Base-by-base conservation (phyloP, 805 yeast genomes). In the Kuraishia capsulata region DNA sequence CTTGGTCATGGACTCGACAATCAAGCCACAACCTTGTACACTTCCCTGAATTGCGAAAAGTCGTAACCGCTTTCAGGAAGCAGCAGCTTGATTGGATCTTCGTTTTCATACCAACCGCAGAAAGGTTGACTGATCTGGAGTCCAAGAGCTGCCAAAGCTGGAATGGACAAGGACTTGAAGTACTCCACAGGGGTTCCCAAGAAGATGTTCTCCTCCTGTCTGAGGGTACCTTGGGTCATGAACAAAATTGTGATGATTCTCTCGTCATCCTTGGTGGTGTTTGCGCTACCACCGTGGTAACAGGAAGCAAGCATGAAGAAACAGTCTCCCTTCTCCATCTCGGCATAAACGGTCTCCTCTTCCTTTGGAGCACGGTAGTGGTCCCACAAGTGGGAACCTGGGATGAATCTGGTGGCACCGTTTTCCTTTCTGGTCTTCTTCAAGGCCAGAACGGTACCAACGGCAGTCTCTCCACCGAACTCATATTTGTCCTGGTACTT, bases 321-420 rank as follows among this genome's bases (percentile, higher is more conserved):
- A 2, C 43, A 51, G 41, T 58, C 63, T 17, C 62, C 62, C 35
- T 50, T 46, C 6, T 55, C 54, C 42, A 56, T 36, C 39, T 57
- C 61, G 20, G 48, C 47, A 20, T 53, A 46, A 10, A 51, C 36
- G 26, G 48, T 49, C 26, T 45, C 47, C n/a, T 41, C 40, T 6
- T 49, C 44, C 20, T 46, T 38, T 17, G 54, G 57, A 21, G 44
- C 38, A 29, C 53, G 44, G 20, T 43, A 43, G 35, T 44, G 52
- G 39, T 53, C 59, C 59, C 59, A 56, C 31, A 50, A 44, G 42
- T 58, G 63, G 16, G 62, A 57, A 4, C 62, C 62, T 3, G 58
- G 52, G 30, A 58, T 52, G 32, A 54, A 52, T 37, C 59, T 44
- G 2, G 61, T 56, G n/a, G 56, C 58, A 3, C 59, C 61, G 40